phyloP scores from a whole-genome alignment of 2,329 filamentous ascomycete species.

The Xylaria sp. region DNA sequence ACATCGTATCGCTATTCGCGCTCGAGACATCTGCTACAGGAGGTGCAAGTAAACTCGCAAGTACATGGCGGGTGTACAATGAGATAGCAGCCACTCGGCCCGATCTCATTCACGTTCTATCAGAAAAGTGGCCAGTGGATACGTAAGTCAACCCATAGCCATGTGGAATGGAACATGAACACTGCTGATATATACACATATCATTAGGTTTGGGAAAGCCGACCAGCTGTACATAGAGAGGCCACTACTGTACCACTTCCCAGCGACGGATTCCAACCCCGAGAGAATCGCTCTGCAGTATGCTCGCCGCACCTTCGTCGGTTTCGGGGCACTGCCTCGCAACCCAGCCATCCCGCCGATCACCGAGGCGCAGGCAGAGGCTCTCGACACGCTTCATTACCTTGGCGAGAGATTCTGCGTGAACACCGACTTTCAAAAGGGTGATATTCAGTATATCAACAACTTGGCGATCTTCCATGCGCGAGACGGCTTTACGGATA shows the following conservation, averaged over 20 bases:
- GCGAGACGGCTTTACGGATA: conserved; percentile 61
- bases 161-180: neutral
- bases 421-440: conserved; percentile 59
- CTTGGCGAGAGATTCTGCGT: conserved; percentile 59
- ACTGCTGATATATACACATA: neutral
- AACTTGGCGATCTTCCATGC: conserved; percentile 66
- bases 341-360: conserved; percentile 66
- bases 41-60: conserved; percentile 68
- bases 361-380: conserved; percentile 64
- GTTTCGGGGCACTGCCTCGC: conserved; percentile 66
- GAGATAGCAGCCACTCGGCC: conserved; percentile 68
- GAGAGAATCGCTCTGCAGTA: conserved; percentile 71
- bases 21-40: conserved; percentile 64
- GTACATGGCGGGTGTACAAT: conserved; percentile 71
- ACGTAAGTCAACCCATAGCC: conserved; percentile 50
- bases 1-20: conserved; percentile 69
- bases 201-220: conserved; percentile 52
- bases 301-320: conserved; percentile 67
- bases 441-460: conserved; percentile 67
- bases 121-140: conserved; percentile 63
- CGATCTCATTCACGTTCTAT: conserved; percentile 68
- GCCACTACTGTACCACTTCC: conserved; percentile 68
- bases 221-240: conserved; percentile 59
- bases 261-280: conserved; percentile 56
- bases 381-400: conserved; percentile 63